A percentile compares a stretch with the other conserved stretches of the same genome.
Conservation (phyloP, 371 early-diverging fungal species). For the Mucor plumbeus region DNA sequence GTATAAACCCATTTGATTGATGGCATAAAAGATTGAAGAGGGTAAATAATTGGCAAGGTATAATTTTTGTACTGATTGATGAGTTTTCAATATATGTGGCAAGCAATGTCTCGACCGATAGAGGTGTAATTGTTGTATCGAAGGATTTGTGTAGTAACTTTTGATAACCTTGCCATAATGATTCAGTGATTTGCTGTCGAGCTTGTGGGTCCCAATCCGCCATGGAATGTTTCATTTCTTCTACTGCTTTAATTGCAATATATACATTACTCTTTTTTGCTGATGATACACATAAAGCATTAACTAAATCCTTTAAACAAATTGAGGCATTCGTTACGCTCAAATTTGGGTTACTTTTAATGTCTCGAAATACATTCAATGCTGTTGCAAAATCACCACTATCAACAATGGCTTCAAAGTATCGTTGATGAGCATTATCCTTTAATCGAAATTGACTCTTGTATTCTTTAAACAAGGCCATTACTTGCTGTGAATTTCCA, state of each 20-base stretch:
- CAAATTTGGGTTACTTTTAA: slow-evolving; percentile 3
- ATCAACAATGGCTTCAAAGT: slow-evolving; percentile 33
- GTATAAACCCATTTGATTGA: not conserved
- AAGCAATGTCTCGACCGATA: slow-evolving; percentile 4
- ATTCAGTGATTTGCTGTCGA: not conserved
- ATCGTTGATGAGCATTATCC: slow-evolving; percentile 9
- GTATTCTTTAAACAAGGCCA: slow-evolving; percentile 23
- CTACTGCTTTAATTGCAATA: slow-evolving; percentile 13
- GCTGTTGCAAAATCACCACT: slow-evolving; percentile 20
- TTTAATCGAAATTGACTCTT: slow-evolving; percentile 10
- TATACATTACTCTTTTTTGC: slow-evolving; percentile 1
- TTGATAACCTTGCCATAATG: slow-evolving; percentile 15
- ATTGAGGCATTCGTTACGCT: slow-evolving; percentile 3
- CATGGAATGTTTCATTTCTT: not conserved
- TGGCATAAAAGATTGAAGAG: slow-evolving; percentile 11
- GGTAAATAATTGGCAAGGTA: not conserved
- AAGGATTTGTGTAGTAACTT: not conserved
- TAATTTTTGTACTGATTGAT: not conserved
- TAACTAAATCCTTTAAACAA: slow-evolving; percentile 19
- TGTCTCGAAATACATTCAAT: not conserved
- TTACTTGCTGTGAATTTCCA: slow-evolving; percentile 17
- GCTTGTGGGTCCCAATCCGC: slow-evolving; percentile 15
- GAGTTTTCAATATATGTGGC: not conserved
- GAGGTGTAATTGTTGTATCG: not conserved
- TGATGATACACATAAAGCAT: not conserved